Conservation (phyloP, 2,329 filamentous ascomycete species). For the Malbranchea zuffiana region DNA sequence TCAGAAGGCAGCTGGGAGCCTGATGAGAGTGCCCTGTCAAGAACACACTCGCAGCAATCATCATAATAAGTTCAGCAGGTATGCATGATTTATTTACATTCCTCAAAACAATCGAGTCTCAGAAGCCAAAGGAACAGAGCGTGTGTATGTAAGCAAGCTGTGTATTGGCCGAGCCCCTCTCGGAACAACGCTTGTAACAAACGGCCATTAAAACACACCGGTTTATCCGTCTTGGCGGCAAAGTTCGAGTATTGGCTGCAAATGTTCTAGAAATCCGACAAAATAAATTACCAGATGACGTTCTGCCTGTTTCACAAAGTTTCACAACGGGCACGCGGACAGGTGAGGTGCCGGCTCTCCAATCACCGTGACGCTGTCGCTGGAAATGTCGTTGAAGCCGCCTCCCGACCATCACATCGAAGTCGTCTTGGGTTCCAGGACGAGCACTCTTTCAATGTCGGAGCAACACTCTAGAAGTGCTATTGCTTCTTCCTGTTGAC, state of each 20-base stretch:
- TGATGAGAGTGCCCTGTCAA: too few species aligned
- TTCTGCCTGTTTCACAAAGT: conserved; percentile 10
- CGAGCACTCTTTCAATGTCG: background rate
- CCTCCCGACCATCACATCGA: background rate
- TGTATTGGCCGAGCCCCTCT: conserved; percentile 9
- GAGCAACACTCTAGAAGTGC: background rate
- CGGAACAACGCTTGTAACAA: conserved; percentile 5
- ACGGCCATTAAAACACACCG: conserved; percentile 6
- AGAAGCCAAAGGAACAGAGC: too few species aligned
- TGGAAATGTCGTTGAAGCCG: too few species aligned
- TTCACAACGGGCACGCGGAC: conserved; percentile 9
- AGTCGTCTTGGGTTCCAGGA: background rate
- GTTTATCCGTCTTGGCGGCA: background rate
- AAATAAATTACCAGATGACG: background rate
- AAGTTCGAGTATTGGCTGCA: background rate
- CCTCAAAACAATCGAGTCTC: too few species aligned
- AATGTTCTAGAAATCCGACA: background rate
- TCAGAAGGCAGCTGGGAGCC: too few species aligned
- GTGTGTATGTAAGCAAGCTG: too few species aligned
- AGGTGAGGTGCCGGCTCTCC: conserved; percentile 6
- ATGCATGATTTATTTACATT: too few species aligned
- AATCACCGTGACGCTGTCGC: background rate
- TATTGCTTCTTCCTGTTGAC: background rate
- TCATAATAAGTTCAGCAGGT: too few species aligned
- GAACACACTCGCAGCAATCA: too few species aligned